phyloP scores from a whole-genome alignment of 371 early-diverging fungal genomes.

The Syncephalastrum contaminatum region DNA sequence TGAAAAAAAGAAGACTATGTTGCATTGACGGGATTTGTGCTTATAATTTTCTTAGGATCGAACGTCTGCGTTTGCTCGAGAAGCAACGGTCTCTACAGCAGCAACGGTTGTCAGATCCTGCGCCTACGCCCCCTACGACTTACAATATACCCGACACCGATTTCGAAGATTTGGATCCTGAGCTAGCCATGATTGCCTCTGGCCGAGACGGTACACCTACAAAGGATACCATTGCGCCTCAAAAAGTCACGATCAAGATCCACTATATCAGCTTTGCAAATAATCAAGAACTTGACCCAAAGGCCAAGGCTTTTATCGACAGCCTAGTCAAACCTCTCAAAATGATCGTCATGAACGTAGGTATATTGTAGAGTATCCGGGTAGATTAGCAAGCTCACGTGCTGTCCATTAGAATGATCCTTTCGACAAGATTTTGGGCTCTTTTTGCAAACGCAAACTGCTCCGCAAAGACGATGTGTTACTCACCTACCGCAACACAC shows the following conservation, averaged over 20 bases:
- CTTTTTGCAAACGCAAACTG: conserved; percentile 27
- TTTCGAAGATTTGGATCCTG: conserved; percentile 42
- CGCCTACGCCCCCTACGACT: no score
- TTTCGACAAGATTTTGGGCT: conserved; percentile 25
- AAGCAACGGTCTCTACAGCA: no score
- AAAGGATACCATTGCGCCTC: conserved; percentile 2
- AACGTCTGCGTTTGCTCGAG: no score
- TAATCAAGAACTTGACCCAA: not conserved
- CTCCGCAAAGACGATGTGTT: conserved; percentile 26
- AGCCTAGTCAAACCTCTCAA: conserved; percentile 28
- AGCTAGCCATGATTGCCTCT: conserved; percentile 16
- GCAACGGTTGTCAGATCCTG: no score
- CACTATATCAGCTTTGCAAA: conserved; percentile 18
- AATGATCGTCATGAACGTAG: conserved; percentile 39
- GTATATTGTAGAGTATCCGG: not conserved
- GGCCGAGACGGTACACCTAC: no score
- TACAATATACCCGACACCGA: no score
- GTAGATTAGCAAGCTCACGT: not conserved
- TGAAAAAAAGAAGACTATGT: no score
- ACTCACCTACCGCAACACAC: conserved; percentile 31
- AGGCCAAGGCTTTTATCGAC: conserved; percentile 2
- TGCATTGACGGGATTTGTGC: no score
- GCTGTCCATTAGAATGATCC: conserved; percentile 26
- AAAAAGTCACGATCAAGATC: conserved; percentile 32
- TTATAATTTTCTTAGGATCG: no score